Conservation (phyloP, 257 asterid genomes). For the Nicotiana sylvestris region DNA sequence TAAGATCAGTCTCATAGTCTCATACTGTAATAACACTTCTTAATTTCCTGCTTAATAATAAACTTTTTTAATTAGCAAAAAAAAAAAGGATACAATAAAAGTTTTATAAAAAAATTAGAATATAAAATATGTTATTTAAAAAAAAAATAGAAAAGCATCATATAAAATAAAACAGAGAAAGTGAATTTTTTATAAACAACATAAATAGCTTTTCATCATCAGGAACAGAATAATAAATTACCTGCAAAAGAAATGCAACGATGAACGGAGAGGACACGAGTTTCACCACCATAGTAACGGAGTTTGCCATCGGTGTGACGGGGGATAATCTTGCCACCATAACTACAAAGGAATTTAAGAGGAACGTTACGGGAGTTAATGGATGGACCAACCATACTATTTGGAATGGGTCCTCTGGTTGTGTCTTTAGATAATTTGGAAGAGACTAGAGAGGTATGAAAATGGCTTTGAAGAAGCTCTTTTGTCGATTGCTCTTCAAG, state of each 20-base stretch:
- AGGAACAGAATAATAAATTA: conserved; percentile 3
- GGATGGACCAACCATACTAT: conserved; percentile 47
- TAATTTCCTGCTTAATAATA: too few species aligned
- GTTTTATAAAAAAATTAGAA: too few species aligned
- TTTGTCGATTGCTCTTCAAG: conserved; percentile 39
- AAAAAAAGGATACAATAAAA: too few species aligned
- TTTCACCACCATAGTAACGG: conserved; percentile 84
- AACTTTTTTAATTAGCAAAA: too few species aligned
- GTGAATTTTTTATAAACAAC: not conserved
- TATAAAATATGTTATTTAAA: not conserved
- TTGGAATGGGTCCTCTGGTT: not conserved
- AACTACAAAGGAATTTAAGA: conserved; percentile 63
- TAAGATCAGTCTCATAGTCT: too few species aligned
- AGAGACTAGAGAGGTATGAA: not conserved
- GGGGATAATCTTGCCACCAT: conserved; percentile 89
- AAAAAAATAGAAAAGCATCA: not conserved
- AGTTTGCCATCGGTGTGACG: conserved; percentile 87
- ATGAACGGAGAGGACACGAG: conserved; percentile 74
- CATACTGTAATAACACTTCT: too few species aligned
- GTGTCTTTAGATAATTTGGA: not conserved
- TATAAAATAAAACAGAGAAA: not conserved
- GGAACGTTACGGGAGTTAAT: conserved; percentile 25
- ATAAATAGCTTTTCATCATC: not conserved
- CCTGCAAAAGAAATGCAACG: conserved; percentile 63
- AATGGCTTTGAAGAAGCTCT: conserved; percentile 21